Evolutionary conservation across 2,329 filamentous ascomycete species (phyloP).

Genomic region (Colletotrichum aenigma): DNA sequence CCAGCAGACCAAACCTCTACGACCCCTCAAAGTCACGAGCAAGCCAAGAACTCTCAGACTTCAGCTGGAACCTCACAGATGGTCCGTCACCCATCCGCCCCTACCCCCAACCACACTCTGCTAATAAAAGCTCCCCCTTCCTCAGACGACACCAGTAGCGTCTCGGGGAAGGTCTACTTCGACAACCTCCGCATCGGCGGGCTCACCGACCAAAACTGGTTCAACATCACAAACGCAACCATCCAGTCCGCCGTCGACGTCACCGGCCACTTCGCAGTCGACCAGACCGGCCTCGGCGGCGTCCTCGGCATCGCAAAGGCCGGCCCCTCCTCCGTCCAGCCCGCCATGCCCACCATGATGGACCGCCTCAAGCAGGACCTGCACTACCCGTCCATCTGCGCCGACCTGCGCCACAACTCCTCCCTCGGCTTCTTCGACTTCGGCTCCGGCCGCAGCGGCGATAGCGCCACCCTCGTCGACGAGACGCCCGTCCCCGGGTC

Average conservation of each 20-base stretch:
- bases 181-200: constrained; percentile 52
- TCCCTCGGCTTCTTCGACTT: constrained; percentile 40
- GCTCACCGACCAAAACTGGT: constrained; percentile 22
- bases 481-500: constrained; percentile 8
- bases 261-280: constrained; percentile 46
- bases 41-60: constrained; percentile 42
- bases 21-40: constrained; percentile 50
- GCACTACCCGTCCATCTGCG: constrained; percentile 48
- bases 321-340: constrained; percentile 47
- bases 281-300: constrained; percentile 46
- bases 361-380: constrained; percentile 47
- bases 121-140: background rate
- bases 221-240: constrained; percentile 47
- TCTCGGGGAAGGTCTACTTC: constrained; percentile 52
- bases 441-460: constrained; percentile 42
- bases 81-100: constrained; percentile 42
- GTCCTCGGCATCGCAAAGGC: constrained; percentile 57
- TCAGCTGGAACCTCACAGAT: constrained; percentile 55
- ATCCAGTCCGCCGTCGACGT: constrained; percentile 53
- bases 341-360: constrained; percentile 47
- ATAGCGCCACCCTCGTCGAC: constrained; percentile 22
- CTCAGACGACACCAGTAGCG: constrained; percentile 47
- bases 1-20: constrained; percentile 51
- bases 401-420: constrained; percentile 41
- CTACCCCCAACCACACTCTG: background rate